A percentile compares a stretch with the other conserved stretches of the same genome.
phyloP scores from a whole-genome alignment of 106 monocot genomes.

The Iris macrosiphon region DNA sequence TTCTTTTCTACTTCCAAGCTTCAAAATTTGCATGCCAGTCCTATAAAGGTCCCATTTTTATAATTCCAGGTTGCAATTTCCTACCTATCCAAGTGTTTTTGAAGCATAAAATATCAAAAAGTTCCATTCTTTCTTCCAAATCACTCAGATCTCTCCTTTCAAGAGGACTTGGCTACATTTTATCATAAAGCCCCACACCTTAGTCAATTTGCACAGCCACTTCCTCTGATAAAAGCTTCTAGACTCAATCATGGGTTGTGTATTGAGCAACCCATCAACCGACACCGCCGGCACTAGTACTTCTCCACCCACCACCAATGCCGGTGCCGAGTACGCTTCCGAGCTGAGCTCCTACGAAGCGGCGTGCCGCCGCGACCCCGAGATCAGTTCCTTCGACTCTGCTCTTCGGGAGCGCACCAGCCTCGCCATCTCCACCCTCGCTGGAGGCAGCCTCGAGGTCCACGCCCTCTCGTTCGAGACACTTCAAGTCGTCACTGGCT shows the following conservation, averaged over 20 bases:
- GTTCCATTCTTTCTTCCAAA: background rate
- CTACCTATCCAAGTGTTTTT: background rate
- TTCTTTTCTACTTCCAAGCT: background rate
- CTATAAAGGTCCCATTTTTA: background rate
- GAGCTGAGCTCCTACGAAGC: slow-evolving; percentile 56
- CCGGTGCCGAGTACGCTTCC: slow-evolving; percentile 1
- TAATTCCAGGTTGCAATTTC: background rate
- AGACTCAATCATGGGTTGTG: slow-evolving; percentile 12
- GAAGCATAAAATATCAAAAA: background rate
- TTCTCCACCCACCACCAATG: background rate
- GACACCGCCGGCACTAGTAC: slow-evolving; percentile 1
- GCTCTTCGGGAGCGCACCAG: slow-evolving; percentile 51
- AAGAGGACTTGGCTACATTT: background rate
- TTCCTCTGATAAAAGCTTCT: background rate
- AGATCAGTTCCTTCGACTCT: slow-evolving; percentile 49
- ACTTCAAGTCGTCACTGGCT: slow-evolving; percentile 56
- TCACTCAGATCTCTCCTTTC: background rate
- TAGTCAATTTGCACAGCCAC: background rate
- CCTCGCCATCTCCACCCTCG: slow-evolving; percentile 46
- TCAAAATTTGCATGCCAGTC: background rate
- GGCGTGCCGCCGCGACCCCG: slow-evolving; percentile 49
- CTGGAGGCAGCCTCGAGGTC: slow-evolving; percentile 45
- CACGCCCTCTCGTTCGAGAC: slow-evolving; percentile 63
- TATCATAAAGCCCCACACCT: no score
- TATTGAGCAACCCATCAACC: slow-evolving; percentile 18